Evolutionary conservation across 2,329 filamentous ascomycete species (phyloP), one percentile per base, ranked within the genome.

Genomic region (Beauveria brongniartii): DNA sequence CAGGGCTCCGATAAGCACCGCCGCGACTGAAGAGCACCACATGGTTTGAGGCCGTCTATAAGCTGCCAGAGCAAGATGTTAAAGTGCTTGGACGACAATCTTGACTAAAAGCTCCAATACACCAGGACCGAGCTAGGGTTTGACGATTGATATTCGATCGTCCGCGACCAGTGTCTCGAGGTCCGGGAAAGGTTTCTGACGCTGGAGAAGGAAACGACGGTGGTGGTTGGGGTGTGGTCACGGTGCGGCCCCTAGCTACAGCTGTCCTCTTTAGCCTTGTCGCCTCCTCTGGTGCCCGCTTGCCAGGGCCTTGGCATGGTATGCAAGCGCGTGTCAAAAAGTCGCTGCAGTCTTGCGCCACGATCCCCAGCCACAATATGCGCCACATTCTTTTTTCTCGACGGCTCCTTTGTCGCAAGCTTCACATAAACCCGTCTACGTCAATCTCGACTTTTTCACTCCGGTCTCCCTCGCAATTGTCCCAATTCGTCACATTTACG

Each of bases 1-100:
- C 64, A 77, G 72, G 61, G 78, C 77, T 69, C 78, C 78, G 68
- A 81, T 73, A 70, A 80, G 74, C 70, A 77, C 72, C 66, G 77
- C 75, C 66, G 78, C 75, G 69, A 82, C 66, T 64, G 73, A 75
- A 62, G 75, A 74, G 68, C 79, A 71, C 75, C 78, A 74, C 79
- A 82, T 82, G 65, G 68, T 52, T 52, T 48, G 41, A 34, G 41
- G 40, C 41, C 24, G 26, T 55, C 44, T 57, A 28, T 41, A 57
- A 50, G 55, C 28, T 57, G 55, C 55, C 44, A 48, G 20, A 26
- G 22, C 44, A 26, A 40, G 44, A 20, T 50, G 55, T 46, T 30
- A 30, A 41, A 40, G 5, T 5, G 30, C 43, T 41, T 40, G 30
- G 22, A 41, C 44, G 22, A 37, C 55, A 28, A 7, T 40, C 34